A percentile compares a stretch with the other conserved stretches of the same genome.
Evolutionary conservation across 2,329 filamentous ascomycete genomes (phyloP).

Genomic region (Aspergillus sp.): DNA sequence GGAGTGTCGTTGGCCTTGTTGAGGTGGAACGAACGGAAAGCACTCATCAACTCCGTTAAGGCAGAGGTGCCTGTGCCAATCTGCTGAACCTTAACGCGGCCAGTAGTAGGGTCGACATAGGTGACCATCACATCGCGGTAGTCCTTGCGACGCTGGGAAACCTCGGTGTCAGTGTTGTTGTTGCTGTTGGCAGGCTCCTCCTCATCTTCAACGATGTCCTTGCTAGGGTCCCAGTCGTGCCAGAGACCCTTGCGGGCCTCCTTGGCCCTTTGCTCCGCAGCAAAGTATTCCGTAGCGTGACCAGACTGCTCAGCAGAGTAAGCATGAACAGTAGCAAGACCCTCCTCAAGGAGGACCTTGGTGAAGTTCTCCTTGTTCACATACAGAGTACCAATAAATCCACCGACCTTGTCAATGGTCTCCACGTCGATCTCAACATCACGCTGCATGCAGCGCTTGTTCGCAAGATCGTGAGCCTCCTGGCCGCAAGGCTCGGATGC

Average conservation of each 20-base stretch:
- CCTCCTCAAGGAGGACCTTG: slow-evolving; percentile 90
- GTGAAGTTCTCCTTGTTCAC: slow-evolving; percentile 95
- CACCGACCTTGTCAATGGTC: slow-evolving; percentile 92
- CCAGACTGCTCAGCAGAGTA: slow-evolving; percentile 96
- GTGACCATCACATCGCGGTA: slow-evolving; percentile 95
- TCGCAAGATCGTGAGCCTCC: slow-evolving; percentile 90
- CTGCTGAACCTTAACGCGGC: slow-evolving; percentile 86
- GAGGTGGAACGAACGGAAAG: slow-evolving; percentile 88
- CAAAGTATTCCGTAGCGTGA: slow-evolving; percentile 81
- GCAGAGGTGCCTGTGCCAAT: slow-evolving; percentile 83
- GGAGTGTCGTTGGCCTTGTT: slow-evolving; percentile 77
- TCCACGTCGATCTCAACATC: slow-evolving; percentile 96
- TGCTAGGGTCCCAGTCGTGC: slow-evolving; percentile 90
- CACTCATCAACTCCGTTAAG: slow-evolving; percentile 82
- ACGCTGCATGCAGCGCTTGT: slow-evolving; percentile 83
- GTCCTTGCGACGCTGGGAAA: slow-evolving; percentile 71
- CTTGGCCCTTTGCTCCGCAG: slow-evolving; percentile 86
- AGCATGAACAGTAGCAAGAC: slow-evolving; percentile 84
- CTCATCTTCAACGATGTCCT: slow-evolving; percentile 68
- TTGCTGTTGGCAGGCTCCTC: slow-evolving; percentile 51
- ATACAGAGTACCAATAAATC: slow-evolving; percentile 93
- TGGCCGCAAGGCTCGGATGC: slow-evolving; percentile 91
- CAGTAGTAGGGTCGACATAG: slow-evolving; percentile 75
- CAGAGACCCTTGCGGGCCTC: slow-evolving; percentile 84
- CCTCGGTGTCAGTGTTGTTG: slow-evolving; percentile 56